A percentile compares a stretch with the other conserved stretches of the same genome.
Conservation (phyloP, 768 basidiomycete species). For the Lentinula lateritia region DNA sequence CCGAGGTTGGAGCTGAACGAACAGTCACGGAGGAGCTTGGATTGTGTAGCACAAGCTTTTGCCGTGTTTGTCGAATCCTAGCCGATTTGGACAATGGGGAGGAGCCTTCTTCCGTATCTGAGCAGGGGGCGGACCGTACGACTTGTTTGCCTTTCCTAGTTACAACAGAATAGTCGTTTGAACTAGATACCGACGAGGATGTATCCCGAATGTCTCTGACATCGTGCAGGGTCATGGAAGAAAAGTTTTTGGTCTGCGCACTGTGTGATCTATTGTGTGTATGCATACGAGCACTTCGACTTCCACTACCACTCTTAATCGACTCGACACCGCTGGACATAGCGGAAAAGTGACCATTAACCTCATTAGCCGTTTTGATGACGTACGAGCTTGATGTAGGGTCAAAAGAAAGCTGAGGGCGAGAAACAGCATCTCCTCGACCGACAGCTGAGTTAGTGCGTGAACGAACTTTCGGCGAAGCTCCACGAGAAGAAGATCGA, state of each 20-base stretch:
- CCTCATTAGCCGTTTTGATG: not conserved
- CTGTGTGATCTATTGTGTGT: conserved; percentile 3
- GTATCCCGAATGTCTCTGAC: not conserved
- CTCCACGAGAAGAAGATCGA: conserved; percentile 1
- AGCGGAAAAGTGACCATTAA: not conserved
- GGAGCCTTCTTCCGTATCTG: conserved; percentile 1
- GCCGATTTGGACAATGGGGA: not conserved
- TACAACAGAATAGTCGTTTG: not conserved
- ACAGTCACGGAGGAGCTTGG: not conserved
- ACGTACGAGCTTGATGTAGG: conserved; percentile 6
- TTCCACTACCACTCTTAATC: not conserved
- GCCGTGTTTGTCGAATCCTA: not conserved
- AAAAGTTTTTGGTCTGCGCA: conserved; percentile 3
- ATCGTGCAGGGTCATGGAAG: not conserved
- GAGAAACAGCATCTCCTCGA: not conserved
- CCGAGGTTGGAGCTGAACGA: not conserved
- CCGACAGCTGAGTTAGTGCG: conserved; percentile 3
- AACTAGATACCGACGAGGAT: not conserved
- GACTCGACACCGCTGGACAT: not conserved
- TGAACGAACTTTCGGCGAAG: not conserved
- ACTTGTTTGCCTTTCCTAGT: conserved; percentile 1
- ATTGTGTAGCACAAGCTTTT: not conserved
- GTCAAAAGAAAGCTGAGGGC: not conserved
- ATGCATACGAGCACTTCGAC: not conserved
- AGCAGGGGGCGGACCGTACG: conserved; percentile 1